Conservation (phyloP, 345 rosid species). For the Raphanus sativus region DNA sequence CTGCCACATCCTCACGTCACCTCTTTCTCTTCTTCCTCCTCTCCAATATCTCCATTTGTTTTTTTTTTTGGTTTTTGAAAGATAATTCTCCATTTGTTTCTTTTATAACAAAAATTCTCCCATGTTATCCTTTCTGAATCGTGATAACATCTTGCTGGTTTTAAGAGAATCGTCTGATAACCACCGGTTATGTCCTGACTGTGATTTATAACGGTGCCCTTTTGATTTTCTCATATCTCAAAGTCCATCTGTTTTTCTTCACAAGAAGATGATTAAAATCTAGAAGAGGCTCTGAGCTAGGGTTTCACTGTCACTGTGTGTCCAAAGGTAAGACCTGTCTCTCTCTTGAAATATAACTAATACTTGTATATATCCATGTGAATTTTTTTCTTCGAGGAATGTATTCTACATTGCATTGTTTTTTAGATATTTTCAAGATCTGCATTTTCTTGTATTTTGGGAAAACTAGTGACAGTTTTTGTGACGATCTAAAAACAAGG, state of each 20-base stretch:
- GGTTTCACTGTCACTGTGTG: slow-evolving; percentile 26
- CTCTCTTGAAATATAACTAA: neutral
- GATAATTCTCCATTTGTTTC: neutral
- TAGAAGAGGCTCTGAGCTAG: slow-evolving; percentile 19
- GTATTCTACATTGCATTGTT: slow-evolving; percentile 24
- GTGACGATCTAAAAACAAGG: slow-evolving; percentile 26
- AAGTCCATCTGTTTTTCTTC: neutral
- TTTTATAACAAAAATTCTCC: slow-evolving; percentile 7
- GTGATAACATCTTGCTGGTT: slow-evolving; percentile 3
- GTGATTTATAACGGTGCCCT: neutral
- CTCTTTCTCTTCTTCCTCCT: slow-evolving; percentile 32
- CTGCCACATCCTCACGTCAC: slow-evolving; percentile 46
- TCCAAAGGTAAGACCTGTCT: slow-evolving; percentile 26
- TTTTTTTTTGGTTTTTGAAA: neutral
- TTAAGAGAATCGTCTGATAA: neutral
- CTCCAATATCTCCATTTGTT: slow-evolving; percentile 31
- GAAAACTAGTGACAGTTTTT: neutral
- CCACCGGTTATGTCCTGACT: slow-evolving; percentile 5
- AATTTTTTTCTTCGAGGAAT: slow-evolving; percentile 4
- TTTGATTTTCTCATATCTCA: neutral
- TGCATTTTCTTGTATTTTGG: slow-evolving; percentile 7
- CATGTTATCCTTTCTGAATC: neutral
- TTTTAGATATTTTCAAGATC: slow-evolving; percentile 23
- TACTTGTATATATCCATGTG: neutral
- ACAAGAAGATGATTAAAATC: neutral